A percentile compares a stretch with the other conserved stretches of the same genome.
Evolutionary conservation across 1,284 basidiomycete species (phyloP).

Genomic region (Cryptococcus sp.): DNA sequence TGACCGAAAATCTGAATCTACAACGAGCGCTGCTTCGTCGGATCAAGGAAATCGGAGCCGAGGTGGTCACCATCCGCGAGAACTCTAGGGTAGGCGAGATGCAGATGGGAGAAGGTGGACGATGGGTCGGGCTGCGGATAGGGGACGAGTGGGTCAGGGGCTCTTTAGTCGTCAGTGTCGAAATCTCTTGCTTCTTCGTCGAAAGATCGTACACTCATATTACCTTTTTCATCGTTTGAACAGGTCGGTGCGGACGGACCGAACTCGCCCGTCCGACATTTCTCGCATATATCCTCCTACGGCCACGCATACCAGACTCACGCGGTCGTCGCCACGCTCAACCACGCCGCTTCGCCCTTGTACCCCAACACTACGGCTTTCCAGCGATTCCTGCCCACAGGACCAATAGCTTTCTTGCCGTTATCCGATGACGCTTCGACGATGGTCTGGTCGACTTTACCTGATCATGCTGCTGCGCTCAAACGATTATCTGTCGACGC

Average conservation of each 20-base stretch:
- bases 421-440: slow-evolving; percentile 73
- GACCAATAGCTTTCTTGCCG: slow-evolving; percentile 93
- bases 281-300: slow-evolving; percentile 81
- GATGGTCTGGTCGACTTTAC: slow-evolving; percentile 92
- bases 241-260: slow-evolving; percentile 94
- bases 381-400: slow-evolving; percentile 93
- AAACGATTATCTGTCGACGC: slow-evolving; percentile 67
- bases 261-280: slow-evolving; percentile 89
- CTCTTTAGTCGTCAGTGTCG: slow-evolving; percentile 41
- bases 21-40: slow-evolving; percentile 73
- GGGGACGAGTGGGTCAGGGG: slow-evolving; percentile 49
- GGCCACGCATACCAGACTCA: slow-evolving; percentile 91
- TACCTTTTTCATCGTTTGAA: neutral
- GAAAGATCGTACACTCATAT: neutral
- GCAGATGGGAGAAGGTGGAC: slow-evolving; percentile 41
- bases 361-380: slow-evolving; percentile 78
- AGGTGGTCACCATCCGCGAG: slow-evolving; percentile 42
- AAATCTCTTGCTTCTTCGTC: neutral
- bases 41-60: slow-evolving; percentile 36
- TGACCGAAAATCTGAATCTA: slow-evolving; percentile 88
- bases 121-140: slow-evolving; percentile 47
- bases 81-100: slow-evolving; percentile 42
- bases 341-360: slow-evolving; percentile 61
- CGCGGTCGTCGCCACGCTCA: slow-evolving; percentile 86
- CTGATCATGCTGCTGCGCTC: slow-evolving; percentile 71